Conservation (phyloP, 1,284 basidiomycete species). For the Paramarasmius palmivorus region DNA sequence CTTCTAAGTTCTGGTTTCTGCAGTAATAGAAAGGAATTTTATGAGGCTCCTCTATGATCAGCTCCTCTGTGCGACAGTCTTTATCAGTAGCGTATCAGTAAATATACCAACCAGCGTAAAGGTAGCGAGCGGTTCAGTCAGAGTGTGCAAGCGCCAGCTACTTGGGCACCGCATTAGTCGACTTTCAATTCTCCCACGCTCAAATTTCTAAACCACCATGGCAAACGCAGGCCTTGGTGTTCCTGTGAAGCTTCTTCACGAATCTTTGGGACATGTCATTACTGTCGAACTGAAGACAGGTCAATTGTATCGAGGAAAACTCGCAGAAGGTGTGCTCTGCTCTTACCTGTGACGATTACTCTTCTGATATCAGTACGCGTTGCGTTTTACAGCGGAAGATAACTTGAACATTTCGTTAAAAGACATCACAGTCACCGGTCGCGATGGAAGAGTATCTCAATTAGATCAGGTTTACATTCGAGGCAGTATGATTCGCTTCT, state of each 20-base stretch:
- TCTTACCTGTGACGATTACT: slow-evolving; percentile 19
- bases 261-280: slow-evolving; percentile 94
- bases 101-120: too few relatives aligned
- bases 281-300: slow-evolving; percentile 99
- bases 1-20: too few relatives aligned
- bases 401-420: slow-evolving; percentile 96
- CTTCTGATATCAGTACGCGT: slow-evolving; percentile 17
- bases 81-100: too few relatives aligned
- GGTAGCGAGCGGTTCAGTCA: too few relatives aligned
- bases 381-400: slow-evolving; percentile 88
- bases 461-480: slow-evolving; percentile 99
- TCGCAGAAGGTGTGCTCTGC: slow-evolving; percentile 79
- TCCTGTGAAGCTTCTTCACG: slow-evolving; percentile 90
- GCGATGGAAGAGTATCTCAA: slow-evolving; percentile 99
- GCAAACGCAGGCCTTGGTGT: slow-evolving; percentile 74
- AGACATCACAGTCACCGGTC: slow-evolving; percentile 96
- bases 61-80: too few relatives aligned
- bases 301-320: slow-evolving; percentile 94
- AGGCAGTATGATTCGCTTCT: slow-evolving; percentile 97
- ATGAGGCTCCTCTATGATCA: too few relatives aligned
- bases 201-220: slow-evolving; percentile 32
- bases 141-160: too few relatives aligned
- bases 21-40: too few relatives aligned
- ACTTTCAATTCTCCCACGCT: not conserved
- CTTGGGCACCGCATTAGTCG: not conserved